phyloP scores from a whole-genome alignment of 75 land plant species.

The Cryptomeria japonica region DNA sequence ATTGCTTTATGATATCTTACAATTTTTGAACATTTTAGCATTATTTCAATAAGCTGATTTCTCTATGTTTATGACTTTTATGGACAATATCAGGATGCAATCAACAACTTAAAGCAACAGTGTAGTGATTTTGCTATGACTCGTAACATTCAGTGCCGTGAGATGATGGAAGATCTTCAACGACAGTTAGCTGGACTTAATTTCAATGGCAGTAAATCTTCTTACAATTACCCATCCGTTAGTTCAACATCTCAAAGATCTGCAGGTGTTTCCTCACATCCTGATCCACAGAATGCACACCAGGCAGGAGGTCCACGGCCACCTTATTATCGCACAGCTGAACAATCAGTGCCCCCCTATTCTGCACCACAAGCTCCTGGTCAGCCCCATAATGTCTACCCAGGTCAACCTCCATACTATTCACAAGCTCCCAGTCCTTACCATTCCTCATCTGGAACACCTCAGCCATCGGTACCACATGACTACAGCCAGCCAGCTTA shows the following conservation, averaged over 20 bases:
- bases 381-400: conserved; percentile 23
- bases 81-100: conserved; percentile 79
- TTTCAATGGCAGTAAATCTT: conserved; percentile 51
- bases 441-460: conserved; percentile 35
- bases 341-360: conserved; percentile 27
- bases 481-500: conserved; percentile 90
- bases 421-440: conserved; percentile 47
- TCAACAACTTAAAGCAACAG: conserved; percentile 86
- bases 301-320: conserved; percentile 23
- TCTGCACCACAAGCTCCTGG: conserved; percentile 18
- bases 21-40: not conserved
- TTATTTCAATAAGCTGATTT: conserved; percentile 3
- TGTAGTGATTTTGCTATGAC: conserved; percentile 99
- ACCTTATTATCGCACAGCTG: conserved; percentile 14
- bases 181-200: conserved; percentile 81
- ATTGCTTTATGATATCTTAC: not conserved
- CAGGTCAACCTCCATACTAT: conserved; percentile 46
- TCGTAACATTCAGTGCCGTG: conserved; percentile 91
- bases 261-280: conserved; percentile 17
- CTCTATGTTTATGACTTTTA: not conserved
- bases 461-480: conserved; percentile 44
- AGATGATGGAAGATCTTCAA: conserved; percentile 98
- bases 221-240: conserved; percentile 57
- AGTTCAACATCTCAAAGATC: conserved; percentile 35
- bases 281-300: conserved; percentile 20